Percentiles rank a stretch among this genome's conserved stretches.
Conservation (phyloP, 768 basidiomycete species). For the Lactarius quietus region DNA sequence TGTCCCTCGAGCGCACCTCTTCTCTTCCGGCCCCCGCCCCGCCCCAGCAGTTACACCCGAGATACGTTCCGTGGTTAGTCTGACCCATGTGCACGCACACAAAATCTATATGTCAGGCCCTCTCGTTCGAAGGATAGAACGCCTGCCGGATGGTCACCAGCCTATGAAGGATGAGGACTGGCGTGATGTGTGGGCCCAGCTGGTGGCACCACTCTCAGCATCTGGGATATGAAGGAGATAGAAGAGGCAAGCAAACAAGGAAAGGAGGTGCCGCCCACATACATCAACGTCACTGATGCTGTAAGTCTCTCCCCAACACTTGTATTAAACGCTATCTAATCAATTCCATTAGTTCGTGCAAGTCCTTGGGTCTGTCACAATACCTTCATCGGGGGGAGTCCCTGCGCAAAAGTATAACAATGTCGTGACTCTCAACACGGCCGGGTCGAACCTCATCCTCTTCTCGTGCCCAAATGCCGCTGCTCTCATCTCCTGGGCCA, state of each 20-base stretch:
- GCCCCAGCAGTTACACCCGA: conserved; percentile 60
- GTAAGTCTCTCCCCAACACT: conserved; percentile 45
- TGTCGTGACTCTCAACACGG: conserved; percentile 90
- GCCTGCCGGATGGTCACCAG: conserved; percentile 69
- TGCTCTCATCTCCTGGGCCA: conserved; percentile 83
- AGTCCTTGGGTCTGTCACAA: conserved; percentile 70
- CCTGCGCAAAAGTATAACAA: conserved; percentile 63
- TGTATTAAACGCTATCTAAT: conserved; percentile 20
- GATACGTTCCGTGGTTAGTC: conserved; percentile 72
- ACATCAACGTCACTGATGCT: conserved; percentile 85
- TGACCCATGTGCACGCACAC: conserved; percentile 73
- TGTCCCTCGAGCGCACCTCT: conserved; percentile 10
- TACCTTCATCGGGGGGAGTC: conserved; percentile 47
- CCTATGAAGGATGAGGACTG: conserved; percentile 73
- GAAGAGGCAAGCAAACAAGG: conserved; percentile 79
- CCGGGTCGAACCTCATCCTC: conserved; percentile 83
- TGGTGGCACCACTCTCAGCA: conserved; percentile 86
- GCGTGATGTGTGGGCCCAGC: conserved; percentile 85
- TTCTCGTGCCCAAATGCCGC: conserved; percentile 78
- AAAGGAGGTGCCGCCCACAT: conserved; percentile 79
- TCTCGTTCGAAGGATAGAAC: conserved; percentile 70
- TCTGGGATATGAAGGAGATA: conserved; percentile 90
- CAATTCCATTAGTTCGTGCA: conserved; percentile 58
- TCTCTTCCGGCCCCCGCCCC: conserved; percentile 11
- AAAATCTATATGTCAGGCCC: conserved; percentile 88